phyloP scores from a whole-genome alignment of 1,139 yeast genomes.

The Trichomonascaceae sp. region DNA sequence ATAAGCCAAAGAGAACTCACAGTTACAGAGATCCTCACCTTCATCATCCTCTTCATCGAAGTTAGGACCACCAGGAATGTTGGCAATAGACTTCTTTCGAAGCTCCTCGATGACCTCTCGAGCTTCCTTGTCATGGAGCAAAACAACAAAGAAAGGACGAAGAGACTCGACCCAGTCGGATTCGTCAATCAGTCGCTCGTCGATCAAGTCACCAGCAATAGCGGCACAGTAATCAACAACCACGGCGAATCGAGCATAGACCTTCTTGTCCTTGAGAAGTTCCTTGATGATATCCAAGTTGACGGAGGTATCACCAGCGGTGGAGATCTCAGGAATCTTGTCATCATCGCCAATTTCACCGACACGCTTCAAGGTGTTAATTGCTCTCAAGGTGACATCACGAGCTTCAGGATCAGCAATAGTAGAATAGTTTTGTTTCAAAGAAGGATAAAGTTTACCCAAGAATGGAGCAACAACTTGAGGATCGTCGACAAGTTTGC shows the following conservation, averaged over 20 bases:
- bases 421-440: conserved; percentile 86
- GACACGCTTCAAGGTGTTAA: conserved; percentile 96
- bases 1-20: conserved; percentile 99
- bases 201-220: conserved; percentile 97
- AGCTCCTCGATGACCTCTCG: conserved; percentile 86
- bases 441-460: conserved; percentile 90
- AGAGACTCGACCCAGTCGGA: conserved; percentile 83
- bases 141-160: conserved; percentile 91
- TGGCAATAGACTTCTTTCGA: conserved; percentile 95
- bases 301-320: conserved; percentile 93
- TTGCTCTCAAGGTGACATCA: conserved; percentile 94
- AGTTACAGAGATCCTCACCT: conserved; percentile 99
- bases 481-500: conserved; percentile 99
- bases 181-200: conserved; percentile 94
- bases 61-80: conserved; percentile 93
- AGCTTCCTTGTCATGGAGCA: conserved; percentile 90
- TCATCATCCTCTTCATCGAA: conserved; percentile 99
- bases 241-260: conserved; percentile 66
- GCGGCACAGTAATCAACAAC: conserved; percentile 84
- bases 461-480: conserved; percentile 98
- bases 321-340: conserved; percentile 89
- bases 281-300: conserved; percentile 77
- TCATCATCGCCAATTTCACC: conserved; percentile 93
- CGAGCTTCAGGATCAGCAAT: conserved; percentile 99
- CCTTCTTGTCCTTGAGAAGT: conserved; percentile 63